These are phyloP conservation scores for Biscogniauxia sp. DNA, from an alignment of 2,329 filamentous ascomycete genomes.

Conservation along the genomic window DNA sequence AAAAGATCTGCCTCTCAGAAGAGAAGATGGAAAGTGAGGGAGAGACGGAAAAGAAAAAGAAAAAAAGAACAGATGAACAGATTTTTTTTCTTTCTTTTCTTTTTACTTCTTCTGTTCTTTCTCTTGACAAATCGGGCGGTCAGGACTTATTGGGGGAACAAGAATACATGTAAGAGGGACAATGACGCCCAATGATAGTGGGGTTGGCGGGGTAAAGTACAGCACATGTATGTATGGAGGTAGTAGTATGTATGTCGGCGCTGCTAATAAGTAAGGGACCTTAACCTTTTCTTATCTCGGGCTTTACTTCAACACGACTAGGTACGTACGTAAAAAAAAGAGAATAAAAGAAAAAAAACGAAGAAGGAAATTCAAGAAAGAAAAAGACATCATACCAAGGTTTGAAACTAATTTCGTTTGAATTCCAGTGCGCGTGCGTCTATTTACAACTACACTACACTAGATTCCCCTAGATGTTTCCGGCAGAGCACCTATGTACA, in stretches of 20 bases:
- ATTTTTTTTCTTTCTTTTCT: no score
- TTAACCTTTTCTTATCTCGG: no score
- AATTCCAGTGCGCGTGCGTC: neutral
- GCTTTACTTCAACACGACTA: no score
- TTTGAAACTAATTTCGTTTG: neutral
- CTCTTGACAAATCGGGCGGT: constrained; percentile 8
- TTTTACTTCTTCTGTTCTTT: neutral
- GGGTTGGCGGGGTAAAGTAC: constrained; percentile 18
- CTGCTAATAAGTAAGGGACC: no score
- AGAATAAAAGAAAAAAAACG: no score
- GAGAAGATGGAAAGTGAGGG: no score
- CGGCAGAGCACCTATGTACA: neutral
- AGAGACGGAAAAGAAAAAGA: neutral
- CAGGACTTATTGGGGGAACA: neutral
- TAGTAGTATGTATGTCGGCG: no score
- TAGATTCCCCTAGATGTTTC: neutral
- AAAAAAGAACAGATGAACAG: no score
- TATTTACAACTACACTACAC: neutral
- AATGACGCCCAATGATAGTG: constrained; percentile 21
- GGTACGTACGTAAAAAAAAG: no score
- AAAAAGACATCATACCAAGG: neutral
- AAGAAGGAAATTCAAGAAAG: no score
- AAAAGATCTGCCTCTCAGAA: no score
- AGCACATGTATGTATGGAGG: neutral
- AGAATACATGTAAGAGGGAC: constrained; percentile 1